These are phyloP conservation scores for Fagopyrum esculentum DNA, from an alignment of 148 eudicot genomes.

Conservation along the genomic window DNA sequence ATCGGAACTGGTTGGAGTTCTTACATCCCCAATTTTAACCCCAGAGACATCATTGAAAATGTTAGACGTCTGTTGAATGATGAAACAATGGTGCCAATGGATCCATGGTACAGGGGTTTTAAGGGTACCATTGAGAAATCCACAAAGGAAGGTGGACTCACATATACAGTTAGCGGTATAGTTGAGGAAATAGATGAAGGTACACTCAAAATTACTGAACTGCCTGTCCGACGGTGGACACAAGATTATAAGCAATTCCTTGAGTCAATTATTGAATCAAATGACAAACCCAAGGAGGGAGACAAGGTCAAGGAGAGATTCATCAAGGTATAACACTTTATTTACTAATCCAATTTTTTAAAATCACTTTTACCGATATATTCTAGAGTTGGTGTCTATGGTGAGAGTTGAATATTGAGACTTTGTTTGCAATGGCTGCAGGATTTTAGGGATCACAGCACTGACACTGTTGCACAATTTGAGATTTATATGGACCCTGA, in stretches of 20 bases:
- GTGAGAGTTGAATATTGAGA: not conserved
- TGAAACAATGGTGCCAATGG: slow-evolving; percentile 66
- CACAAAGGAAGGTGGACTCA: slow-evolving; percentile 46
- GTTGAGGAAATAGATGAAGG: slow-evolving; percentile 56
- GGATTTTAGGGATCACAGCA: slow-evolving; percentile 42
- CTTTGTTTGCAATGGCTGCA: slow-evolving; percentile 23
- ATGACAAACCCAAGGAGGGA: slow-evolving; percentile 48
- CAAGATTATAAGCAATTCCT: slow-evolving; percentile 82
- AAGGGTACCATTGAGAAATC: slow-evolving; percentile 59
- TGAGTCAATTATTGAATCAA: slow-evolving; percentile 33
- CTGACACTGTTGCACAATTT: slow-evolving; percentile 40
- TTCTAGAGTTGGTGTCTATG: not conserved
- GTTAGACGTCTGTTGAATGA: slow-evolving; percentile 51
- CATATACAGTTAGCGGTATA: slow-evolving; percentile 57
- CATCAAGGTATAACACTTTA: not conserved
- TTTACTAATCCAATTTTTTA: not conserved
- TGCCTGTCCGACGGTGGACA: slow-evolving; percentile 80
- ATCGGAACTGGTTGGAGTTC: slow-evolving; percentile 99
- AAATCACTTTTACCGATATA: not conserved
- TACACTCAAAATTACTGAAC: slow-evolving; percentile 55
- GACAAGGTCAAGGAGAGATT: slow-evolving; percentile 17
- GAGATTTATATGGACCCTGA: slow-evolving; percentile 36
- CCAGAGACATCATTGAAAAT: slow-evolving; percentile 71
- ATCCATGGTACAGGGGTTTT: slow-evolving; percentile 94
- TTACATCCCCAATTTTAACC: slow-evolving; percentile 75